These are phyloP conservation scores for Hypseocharis bilobata DNA, from an alignment of 441 rosid species.

Conservation along the genomic window DNA sequence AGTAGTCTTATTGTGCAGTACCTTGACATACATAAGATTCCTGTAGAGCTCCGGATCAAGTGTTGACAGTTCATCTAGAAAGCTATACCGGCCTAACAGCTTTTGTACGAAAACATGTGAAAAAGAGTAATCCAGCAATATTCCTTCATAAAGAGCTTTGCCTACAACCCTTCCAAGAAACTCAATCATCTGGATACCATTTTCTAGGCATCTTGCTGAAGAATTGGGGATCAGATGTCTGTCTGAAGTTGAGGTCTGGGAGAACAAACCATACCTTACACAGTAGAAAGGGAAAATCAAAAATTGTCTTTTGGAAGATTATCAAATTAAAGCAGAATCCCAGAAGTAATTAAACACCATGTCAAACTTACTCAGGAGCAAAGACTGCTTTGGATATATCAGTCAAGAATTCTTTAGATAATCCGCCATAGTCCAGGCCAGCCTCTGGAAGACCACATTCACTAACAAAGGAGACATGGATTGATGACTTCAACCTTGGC, in stretches of 20 bases:
- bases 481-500: conserved; percentile 77
- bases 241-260: conserved; percentile 78
- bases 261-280: conserved; percentile 76
- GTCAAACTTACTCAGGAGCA: conserved; percentile 73
- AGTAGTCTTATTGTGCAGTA: conserved; percentile 22
- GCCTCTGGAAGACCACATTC: conserved; percentile 97
- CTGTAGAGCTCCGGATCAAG: conserved; percentile 93
- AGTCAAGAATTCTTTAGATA: conserved; percentile 90
- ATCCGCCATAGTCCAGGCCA: conserved; percentile 96
- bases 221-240: conserved; percentile 77
- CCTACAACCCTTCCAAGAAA: conserved; percentile 98
- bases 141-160: conserved; percentile 95
- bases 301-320: conserved; percentile 9
- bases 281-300: conserved; percentile 17
- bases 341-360: conserved; percentile 15
- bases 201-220: conserved; percentile 75
- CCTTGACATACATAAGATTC: conserved; percentile 94
- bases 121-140: conserved; percentile 85
- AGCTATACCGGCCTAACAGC: conserved; percentile 92
- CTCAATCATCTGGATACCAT: conserved; percentile 88
- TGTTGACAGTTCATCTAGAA: conserved; percentile 91
- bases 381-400: conserved; percentile 91
- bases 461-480: conserved; percentile 92
- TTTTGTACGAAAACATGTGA: conserved; percentile 88
- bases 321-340: neutral